Conservation (phyloP, 176 grass and related monocot genomes). For the Leersia perrieri region DNA sequence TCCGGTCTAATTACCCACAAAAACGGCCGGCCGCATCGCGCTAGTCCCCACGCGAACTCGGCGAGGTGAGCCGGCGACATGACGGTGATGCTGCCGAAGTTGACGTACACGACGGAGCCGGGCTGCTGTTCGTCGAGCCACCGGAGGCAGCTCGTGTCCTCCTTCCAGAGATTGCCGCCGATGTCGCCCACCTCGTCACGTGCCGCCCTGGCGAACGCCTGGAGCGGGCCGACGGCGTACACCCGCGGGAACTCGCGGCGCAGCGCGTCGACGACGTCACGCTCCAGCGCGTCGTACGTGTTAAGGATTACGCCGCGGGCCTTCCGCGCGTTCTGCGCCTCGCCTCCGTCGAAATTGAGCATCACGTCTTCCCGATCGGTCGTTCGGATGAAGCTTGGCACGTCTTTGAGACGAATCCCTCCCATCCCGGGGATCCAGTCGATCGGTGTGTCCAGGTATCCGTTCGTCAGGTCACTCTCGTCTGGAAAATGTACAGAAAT, state of each 20-base stretch:
- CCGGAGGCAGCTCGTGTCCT: conserved; percentile 52
- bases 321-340: conserved; percentile 32
- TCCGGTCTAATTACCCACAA: conserved; percentile 72
- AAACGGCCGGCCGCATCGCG: conserved; percentile 56
- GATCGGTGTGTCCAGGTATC: conserved; percentile 64
- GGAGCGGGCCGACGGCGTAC: conserved; percentile 66
- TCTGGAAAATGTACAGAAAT: conserved; percentile 20
- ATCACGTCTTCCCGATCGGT: conserved; percentile 55
- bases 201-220: conserved; percentile 30
- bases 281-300: conserved; percentile 55
- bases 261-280: conserved; percentile 43
- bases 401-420: conserved; percentile 53
- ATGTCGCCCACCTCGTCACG: conserved; percentile 1
- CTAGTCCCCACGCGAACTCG: conserved; percentile 86
- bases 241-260: conserved; percentile 28
- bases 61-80: conserved; percentile 56
- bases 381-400: conserved; percentile 73
- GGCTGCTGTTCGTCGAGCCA: conserved; percentile 54
- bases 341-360: conserved; percentile 33
- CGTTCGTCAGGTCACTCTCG: conserved; percentile 46
- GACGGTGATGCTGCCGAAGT: conserved; percentile 76
- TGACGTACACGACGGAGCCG: conserved; percentile 65
- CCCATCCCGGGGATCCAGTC: conserved; percentile 49
- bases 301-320: conserved; percentile 59
- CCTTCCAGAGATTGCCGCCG: conserved; percentile 56